Base-by-base conservation (phyloP, 257 asterid genomes). In the Knoxia roxburghii region DNA sequence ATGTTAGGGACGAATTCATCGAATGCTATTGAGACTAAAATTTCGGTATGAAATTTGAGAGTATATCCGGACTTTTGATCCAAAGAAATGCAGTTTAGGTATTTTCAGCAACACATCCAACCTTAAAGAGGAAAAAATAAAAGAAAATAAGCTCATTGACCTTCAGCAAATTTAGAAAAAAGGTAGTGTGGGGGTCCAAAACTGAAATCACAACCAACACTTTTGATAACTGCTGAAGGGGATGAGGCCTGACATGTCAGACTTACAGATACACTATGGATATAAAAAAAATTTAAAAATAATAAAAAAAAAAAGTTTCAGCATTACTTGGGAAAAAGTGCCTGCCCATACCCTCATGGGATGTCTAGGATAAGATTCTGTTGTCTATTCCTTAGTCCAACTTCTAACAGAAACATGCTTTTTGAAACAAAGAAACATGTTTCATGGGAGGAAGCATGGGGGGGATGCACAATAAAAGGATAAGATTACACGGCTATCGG, bases 321-420 rank as follows among this genome's bases (percentile, higher is more conserved):
- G 71, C 57, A 67, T 55, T 55, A 68, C 45, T 77, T 77, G 4
- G 59, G 75, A 75, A 78, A 68, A 66, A 41, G 88, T 72, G 85
- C 81, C 88, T 61, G 82, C 88, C 89, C 96, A 81, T 86, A 82
- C 84, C 79, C 54, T 35, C 66, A 64, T 73, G 83, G 58, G 68
- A 78, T 71, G 71, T 66, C 49, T 50, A 73, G 75, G 91, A 79
- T 84, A 84, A 82, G 85, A 76, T 73, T 73, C 26, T 70, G 57
- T 51, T 66, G 48, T 64, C 65, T 68, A 52, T 78, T 72, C 59
- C 67, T 72, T 57, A 70, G 76, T 76, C 75, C 70, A 68, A 68
- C 59, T 71, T 65, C 75, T 71, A 64, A 64, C 24, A 46, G 76
- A 73, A 56, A 72, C 56, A 51, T 74, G 68, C 80, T 13, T 68